These are phyloP conservation scores for Coniochaeta ligniaria DNA, from an alignment of 2,329 filamentous ascomycete species.

Conservation along the genomic window DNA sequence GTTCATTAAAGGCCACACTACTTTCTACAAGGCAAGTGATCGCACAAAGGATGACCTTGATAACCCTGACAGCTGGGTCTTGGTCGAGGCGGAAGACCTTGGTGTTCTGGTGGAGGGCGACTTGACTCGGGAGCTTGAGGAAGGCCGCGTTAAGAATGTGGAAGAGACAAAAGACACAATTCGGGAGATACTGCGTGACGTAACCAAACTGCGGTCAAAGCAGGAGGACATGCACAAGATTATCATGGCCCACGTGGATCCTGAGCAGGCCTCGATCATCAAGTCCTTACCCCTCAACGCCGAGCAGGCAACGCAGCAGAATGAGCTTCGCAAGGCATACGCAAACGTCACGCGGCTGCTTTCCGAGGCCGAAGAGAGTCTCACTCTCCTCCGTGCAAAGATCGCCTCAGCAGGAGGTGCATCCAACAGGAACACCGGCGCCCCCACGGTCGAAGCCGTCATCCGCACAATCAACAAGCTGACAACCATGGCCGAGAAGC, in stretches of 20 bases:
- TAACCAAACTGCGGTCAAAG: conserved; percentile 65
- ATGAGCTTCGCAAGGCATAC: conserved; percentile 71
- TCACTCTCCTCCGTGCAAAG: conserved; percentile 72
- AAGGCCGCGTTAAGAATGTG: conserved; percentile 61
- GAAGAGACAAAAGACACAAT: conserved; percentile 62
- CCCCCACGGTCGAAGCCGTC: conserved; percentile 77
- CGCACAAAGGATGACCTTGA: conserved; percentile 64
- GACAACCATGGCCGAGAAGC: conserved; percentile 86
- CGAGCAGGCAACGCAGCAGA: conserved; percentile 78
- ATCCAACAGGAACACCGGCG: conserved; percentile 37
- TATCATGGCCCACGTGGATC: conserved; percentile 63
- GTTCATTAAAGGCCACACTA: conserved; percentile 61
- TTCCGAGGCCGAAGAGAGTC: conserved; percentile 69
- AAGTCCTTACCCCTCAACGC: conserved; percentile 70
- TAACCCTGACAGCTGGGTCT: conserved; percentile 59
- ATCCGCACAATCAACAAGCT: conserved; percentile 88
- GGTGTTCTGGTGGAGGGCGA: conserved; percentile 55
- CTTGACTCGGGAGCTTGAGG: conserved; percentile 57
- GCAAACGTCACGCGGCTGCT: conserved; percentile 67
- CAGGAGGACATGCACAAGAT: conserved; percentile 72
- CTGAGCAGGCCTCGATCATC: conserved; percentile 56
- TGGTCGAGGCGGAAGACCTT: conserved; percentile 70
- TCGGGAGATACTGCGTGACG: conserved; percentile 60
- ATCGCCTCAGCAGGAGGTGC: conserved; percentile 53
- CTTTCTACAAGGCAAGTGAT: conserved; percentile 42